Evolutionary conservation across 441 rosid species (phyloP), one percentile per base, ranked within the genome.

Genomic region (Macaranga tanarius): DNA sequence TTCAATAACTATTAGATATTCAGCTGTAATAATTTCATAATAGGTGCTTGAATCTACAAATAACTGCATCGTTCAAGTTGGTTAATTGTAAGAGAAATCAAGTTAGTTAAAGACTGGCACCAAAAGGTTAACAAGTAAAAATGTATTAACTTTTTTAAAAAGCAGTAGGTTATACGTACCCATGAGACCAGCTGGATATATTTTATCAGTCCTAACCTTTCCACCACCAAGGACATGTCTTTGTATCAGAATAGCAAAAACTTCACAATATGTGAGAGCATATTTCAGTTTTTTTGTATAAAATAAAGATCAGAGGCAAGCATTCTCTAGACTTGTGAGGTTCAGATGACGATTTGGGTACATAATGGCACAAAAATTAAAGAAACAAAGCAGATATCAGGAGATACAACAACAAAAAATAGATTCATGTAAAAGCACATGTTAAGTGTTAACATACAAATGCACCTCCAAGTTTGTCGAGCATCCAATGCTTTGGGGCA

Each of bases 121-220:
- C n/a, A n/a, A n/a, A n/a, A n/a, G n/a, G n/a, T n/a, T n/a, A n/a
- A n/a, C n/a, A n/a, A n/a, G n/a, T n/a, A n/a, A n/a, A n/a, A 31
- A 31, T 31, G 38, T 3, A 31, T 31, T 31, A 31, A 31, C 38
- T 31, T 31, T 5, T 31, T 31, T 5, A 31, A 31, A 31, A 5
- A 5, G 0, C 5, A 1, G 5, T n/a, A 20, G 17, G 20, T 23
- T 45, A 54, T 12, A 77, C 93, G 65, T 59, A 90, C 96, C 96
- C 96, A 89, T 91, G 88, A 91, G 89, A 70, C 97, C 94, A 74
- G 94, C 80, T 55, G 96, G 97, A 76, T 91, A 92, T 13, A 96
- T 92, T 77, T 92, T 90, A 65, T 92, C 97, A 0, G 97, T 90
- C 79, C 97, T 86, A 48, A 91, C 95, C 80, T 91, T 91, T 47